Evolutionary conservation across 1,284 basidiomycete species (phyloP).

Genomic region (Austropuccinia psidii): DNA sequence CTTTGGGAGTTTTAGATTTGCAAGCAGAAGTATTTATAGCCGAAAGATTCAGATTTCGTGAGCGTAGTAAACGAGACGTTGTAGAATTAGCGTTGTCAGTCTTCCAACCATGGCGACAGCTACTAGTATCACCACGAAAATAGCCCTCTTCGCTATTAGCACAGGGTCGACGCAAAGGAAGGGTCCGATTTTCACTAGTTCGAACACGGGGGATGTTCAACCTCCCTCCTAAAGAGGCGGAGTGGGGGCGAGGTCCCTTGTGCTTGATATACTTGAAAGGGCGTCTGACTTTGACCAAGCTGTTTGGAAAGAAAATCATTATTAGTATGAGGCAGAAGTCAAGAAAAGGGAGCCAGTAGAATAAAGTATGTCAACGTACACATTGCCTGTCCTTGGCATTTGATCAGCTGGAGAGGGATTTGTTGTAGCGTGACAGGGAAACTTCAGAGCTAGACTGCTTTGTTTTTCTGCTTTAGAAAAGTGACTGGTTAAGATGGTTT

Average conservation of each 20-base stretch:
- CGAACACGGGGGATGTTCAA: not conserved
- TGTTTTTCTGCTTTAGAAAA: no score
- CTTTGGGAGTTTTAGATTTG: not conserved
- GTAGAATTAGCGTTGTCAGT: not conserved
- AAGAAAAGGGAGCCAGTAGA: no score
- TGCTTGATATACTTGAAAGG: slow-evolving; percentile 30
- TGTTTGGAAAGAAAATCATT: no score
- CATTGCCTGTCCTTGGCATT: no score
- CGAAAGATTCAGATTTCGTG: slow-evolving; percentile 17
- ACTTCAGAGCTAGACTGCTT: no score
- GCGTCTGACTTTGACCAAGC: slow-evolving; percentile 4
- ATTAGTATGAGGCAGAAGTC: no score
- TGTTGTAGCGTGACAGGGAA: no score
- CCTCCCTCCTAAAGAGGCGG: not conserved
- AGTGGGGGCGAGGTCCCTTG: slow-evolving; percentile 7
- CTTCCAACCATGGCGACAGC: not conserved
- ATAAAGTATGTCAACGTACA: no score
- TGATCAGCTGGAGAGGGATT: no score
- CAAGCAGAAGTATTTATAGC: slow-evolving; percentile 12
- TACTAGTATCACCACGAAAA: no score
- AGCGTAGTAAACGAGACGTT: slow-evolving; percentile 16
- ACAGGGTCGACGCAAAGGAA: not conserved
- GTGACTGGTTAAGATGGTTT: no score
- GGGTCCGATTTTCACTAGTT: not conserved
- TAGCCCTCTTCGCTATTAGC: not conserved